These are phyloP conservation scores for Suhomyces faveliae DNA, from an alignment of 805 yeast genomes.

Conservation along the genomic window DNA sequence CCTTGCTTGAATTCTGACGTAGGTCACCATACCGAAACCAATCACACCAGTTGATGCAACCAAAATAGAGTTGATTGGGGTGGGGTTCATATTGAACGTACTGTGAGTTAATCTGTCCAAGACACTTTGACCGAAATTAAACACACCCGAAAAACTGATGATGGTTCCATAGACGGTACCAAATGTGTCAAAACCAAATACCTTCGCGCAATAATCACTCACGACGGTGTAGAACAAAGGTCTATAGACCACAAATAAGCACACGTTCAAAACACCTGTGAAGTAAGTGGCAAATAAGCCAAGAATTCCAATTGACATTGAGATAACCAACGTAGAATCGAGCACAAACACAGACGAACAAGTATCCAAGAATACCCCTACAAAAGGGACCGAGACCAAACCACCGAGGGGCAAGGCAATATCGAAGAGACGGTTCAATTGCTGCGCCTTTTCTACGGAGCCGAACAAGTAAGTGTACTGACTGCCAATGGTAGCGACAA, in stretches of 20 bases:
- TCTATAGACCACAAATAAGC: slow-evolving; percentile 51
- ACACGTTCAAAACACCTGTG: slow-evolving; percentile 45
- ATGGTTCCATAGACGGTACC: slow-evolving; percentile 60
- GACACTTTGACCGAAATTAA: slow-evolving; percentile 47
- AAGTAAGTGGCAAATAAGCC: slow-evolving; percentile 45
- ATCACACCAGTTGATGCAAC: slow-evolving; percentile 39
- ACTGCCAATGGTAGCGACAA: slow-evolving; percentile 58
- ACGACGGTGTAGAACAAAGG: slow-evolving; percentile 60
- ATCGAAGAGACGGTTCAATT: slow-evolving; percentile 49
- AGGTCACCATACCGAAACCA: slow-evolving; percentile 42
- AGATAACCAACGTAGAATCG: slow-evolving; percentile 36
- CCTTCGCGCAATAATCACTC: slow-evolving; percentile 60
- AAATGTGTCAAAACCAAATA: slow-evolving; percentile 60
- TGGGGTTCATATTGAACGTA: slow-evolving; percentile 53
- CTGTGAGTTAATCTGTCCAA: slow-evolving; percentile 52
- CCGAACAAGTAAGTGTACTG: slow-evolving; percentile 49
- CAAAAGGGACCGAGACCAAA: slow-evolving; percentile 51
- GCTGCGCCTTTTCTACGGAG: slow-evolving; percentile 36
- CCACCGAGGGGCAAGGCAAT: slow-evolving; percentile 58
- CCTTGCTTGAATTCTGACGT: slow-evolving; percentile 26
- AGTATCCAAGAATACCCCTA: slow-evolving; percentile 50
- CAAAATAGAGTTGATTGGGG: slow-evolving; percentile 46
- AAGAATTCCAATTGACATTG: slow-evolving; percentile 46
- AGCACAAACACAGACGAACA: slow-evolving; percentile 48
- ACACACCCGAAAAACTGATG: slow-evolving; percentile 51